Conservation (phyloP, 2,329 filamentous ascomycete genomes). For the Cladobotryum mycophilum region DNA sequence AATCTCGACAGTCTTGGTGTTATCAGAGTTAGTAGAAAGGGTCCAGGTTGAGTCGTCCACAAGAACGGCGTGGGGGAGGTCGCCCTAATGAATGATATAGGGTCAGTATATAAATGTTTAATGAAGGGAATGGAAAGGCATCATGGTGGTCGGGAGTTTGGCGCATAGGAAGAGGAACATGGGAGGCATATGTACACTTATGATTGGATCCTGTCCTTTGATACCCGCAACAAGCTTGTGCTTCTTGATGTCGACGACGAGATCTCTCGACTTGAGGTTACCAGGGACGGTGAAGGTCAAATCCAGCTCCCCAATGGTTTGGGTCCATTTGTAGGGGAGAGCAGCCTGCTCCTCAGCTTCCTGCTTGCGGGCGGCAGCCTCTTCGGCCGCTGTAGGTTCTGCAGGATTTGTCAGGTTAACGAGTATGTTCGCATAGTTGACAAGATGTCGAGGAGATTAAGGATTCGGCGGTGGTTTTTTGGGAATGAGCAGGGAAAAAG, state of each 20-base stretch:
- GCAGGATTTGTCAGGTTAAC: constrained; percentile 10
- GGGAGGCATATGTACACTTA: constrained; percentile 54
- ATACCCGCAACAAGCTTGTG: constrained; percentile 70
- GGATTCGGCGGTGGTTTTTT: too few species aligned
- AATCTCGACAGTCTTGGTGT: constrained; percentile 63
- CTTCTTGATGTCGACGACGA: constrained; percentile 79
- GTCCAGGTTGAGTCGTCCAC: constrained; percentile 95
- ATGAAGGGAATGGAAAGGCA: neutral
- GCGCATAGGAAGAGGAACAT: neutral
- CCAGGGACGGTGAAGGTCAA: constrained; percentile 70
- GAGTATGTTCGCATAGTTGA: neutral
- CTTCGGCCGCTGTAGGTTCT: constrained; percentile 51
- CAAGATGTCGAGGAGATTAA: neutral
- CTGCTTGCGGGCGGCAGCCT: constrained; percentile 56
- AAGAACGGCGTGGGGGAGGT: constrained; percentile 71
- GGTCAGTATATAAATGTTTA: neutral
- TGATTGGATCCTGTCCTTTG: constrained; percentile 81
- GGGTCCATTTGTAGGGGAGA: constrained; percentile 95
- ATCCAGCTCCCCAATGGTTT: constrained; percentile 85
- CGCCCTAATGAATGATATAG: constrained; percentile 53
- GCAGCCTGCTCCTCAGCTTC: constrained; percentile 83
- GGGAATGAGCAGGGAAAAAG: neutral
- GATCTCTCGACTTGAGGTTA: constrained; percentile 77
- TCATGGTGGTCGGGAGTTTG: neutral
- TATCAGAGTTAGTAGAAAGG: constrained; percentile 64